Evolutionary conservation across 257 asterid species (phyloP).

Genomic region (Petrea volubilis): DNA sequence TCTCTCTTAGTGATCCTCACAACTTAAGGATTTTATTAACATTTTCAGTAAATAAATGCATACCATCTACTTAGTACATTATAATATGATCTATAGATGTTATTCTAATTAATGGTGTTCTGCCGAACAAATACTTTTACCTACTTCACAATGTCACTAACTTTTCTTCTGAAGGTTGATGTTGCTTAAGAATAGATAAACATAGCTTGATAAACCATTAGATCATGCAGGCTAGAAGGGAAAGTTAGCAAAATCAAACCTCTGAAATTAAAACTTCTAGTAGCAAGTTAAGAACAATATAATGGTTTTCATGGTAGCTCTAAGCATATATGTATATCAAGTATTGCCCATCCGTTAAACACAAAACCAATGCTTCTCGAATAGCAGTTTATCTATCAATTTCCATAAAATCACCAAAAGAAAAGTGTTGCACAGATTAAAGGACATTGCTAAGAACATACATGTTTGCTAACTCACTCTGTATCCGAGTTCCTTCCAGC

Average conservation of each 20-base stretch:
- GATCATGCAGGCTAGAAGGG: neutral
- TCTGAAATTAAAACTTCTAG: neutral
- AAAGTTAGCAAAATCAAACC: neutral
- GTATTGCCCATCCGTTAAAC: neutral
- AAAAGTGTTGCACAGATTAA: neutral
- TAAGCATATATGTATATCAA: neutral
- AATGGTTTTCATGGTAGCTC: neutral
- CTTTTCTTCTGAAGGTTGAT: neutral
- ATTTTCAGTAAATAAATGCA: no score
- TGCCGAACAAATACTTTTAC: no score
- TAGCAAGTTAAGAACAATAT: neutral
- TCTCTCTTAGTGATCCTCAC: no score
- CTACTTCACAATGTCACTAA: no score
- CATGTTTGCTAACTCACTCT: conserved; percentile 64
- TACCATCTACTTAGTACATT: no score
- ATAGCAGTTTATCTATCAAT: neutral
- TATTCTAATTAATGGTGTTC: no score
- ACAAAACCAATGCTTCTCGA: neutral
- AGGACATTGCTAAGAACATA: conserved; percentile 37
- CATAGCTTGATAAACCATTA: neutral
- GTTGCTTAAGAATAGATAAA: neutral
- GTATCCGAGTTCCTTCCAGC: conserved; percentile 74
- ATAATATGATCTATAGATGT: no score
- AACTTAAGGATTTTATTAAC: no score
- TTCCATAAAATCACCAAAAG: neutral